Base-by-base conservation (phyloP, 805 yeast species). In the Nakazawaea wickerhamii region DNA sequence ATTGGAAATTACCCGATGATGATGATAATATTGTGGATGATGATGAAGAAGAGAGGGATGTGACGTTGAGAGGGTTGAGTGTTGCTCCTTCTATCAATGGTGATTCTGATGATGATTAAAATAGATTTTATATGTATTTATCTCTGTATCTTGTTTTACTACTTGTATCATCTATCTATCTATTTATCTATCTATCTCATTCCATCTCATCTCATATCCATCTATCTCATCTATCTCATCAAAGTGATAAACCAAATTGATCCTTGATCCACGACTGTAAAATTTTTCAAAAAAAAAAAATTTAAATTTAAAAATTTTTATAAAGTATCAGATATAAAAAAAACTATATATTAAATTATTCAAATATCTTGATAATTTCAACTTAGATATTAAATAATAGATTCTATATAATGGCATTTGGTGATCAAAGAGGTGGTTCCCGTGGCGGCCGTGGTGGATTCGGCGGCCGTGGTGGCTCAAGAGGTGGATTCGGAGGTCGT, bases 1-100 rank as follows among this genome's bases (percentile, higher is more conserved):
- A 74, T 9, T 77, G 78, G 66, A 69, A 59, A 46, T 59, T 75
- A 49, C 46, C 46, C 2, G 39, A 28, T 17, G 37, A 19, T 13
- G 33, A 19, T 14, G 68, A 70, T 30, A 55, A 70, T 47, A 58
- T 53, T 32, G 60, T 55, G 33, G 73, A 68, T 19, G 67, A 57
- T 25, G 74, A 68, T 25, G 71, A 68, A 21, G 72, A 70, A 14
- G 76, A 67, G 3, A 35, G 37, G 18, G 44, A 41, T 30, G 36
- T 41, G 27, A 41, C 44, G 5, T 48, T 64, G 37, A 52, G 68
- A 45, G 68, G 68, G 19, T 46, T 57, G 18, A 56, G 63, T 46
- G 67, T 59, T 41, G 66, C 64, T 17, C 67, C 68, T 18, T 60
- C 65, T 38, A 60, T 57, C 30, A 55, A 55, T 44, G 58, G 56